These are phyloP conservation scores for Alternaria postmessia DNA, from an alignment of 2,329 filamentous ascomycete species.

Conservation along the genomic window DNA sequence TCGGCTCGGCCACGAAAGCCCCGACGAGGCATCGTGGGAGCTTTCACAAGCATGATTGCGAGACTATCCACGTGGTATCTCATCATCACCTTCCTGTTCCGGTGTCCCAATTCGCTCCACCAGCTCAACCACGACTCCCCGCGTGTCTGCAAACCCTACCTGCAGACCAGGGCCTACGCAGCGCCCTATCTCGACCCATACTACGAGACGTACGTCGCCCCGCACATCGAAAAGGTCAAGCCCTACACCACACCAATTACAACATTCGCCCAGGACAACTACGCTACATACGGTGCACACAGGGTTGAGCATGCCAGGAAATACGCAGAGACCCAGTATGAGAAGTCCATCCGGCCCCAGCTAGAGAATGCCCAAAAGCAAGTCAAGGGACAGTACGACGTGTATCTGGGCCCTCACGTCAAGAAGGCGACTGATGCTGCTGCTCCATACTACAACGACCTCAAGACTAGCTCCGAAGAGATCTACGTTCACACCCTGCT, in stretches of 20 bases:
- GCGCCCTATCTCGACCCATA: slow-evolving; percentile 83
- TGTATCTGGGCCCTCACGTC: slow-evolving; percentile 77
- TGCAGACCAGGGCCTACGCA: slow-evolving; percentile 70
- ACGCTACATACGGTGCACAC: slow-evolving; percentile 77
- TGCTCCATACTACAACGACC: slow-evolving; percentile 76
- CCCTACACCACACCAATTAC: slow-evolving; percentile 78
- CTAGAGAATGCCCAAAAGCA: slow-evolving; percentile 70
- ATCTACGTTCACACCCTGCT: slow-evolving; percentile 76
- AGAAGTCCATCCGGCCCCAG: slow-evolving; percentile 78
- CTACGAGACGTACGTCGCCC: slow-evolving; percentile 83
- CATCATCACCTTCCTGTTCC: slow-evolving; percentile 80
- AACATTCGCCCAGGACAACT: slow-evolving; percentile 67
- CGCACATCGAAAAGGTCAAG: slow-evolving; percentile 77
- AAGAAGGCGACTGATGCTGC: slow-evolving; percentile 65
- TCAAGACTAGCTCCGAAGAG: slow-evolving; percentile 68
- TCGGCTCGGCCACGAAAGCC: slow-evolving; percentile 25
- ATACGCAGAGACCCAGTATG: slow-evolving; percentile 78
- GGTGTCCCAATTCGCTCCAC: slow-evolving; percentile 76
- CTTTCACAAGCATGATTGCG: slow-evolving; percentile 43
- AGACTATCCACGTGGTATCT: slow-evolving; percentile 82
- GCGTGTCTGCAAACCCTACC: slow-evolving; percentile 81
- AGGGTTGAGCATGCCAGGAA: slow-evolving; percentile 71
- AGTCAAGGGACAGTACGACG: slow-evolving; percentile 72
- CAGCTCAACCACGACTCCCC: slow-evolving; percentile 75
- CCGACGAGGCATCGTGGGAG: slow-evolving; percentile 33